Evolutionary conservation across 2,329 filamentous ascomycete genomes (phyloP), one percentile per base, ranked within the genome.

Genomic region (Hymenoscyphus linearis): DNA sequence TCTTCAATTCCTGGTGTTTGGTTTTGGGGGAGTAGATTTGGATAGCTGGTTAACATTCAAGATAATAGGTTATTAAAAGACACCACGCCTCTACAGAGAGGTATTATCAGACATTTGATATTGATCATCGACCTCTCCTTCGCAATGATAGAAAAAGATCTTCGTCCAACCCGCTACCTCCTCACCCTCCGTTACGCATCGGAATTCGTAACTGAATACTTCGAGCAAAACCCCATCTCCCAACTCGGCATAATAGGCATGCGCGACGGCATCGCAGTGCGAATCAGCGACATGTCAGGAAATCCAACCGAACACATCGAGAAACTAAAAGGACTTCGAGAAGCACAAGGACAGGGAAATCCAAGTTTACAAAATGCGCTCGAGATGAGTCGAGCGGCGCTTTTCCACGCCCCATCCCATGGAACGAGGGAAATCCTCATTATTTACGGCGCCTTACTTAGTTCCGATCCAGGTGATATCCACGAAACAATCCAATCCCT

Each of bases 171-270:
- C 52, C 85, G 93, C 63, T 93, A 93, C 75, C 83, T 92, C 40
- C 83, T 97, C 35, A 89, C 87, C 58, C 82, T 97, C 71, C 87
- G 87, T 65, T 96, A 92, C 75, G 89, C 92, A 16, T 85, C 88
- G 65, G 88, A 92, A 61, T 99, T 98, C 75, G 89, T 98, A 55
- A 84, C 87, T 62, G 93, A 97, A 74, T 99, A 91, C 77, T 99
- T 98, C 73, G 95, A 98, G 76, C 95, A 99, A 76, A 99, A 99
- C 71, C 95, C 95, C 12, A 98, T 99, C 67, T 96, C 92, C 10
- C 95, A 99, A 76, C 84, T 99, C 60, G 93, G 90, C 26, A 88
- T 99, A 34, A 80, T 99, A 44, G 93, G 90, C 57, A 96, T 98
- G 90, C 85, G 90, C 64, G 95, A 98, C 73, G 95, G 95, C 16